phyloP scores from a whole-genome alignment of 495 filamentous ascomycete species.

The Penicillium samsonianum region DNA sequence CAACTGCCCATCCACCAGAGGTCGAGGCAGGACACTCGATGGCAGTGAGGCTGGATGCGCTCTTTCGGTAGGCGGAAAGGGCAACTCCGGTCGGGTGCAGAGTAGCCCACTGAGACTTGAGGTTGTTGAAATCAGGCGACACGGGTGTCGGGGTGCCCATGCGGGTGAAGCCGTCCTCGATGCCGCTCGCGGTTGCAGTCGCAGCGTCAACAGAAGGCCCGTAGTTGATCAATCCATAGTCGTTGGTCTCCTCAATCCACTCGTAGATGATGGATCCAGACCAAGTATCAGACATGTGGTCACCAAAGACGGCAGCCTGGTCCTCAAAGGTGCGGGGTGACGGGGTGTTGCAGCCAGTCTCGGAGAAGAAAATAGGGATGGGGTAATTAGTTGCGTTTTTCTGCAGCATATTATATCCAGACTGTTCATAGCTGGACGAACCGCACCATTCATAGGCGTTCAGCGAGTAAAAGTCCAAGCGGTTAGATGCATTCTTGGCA shows the following conservation, averaged over 20 bases:
- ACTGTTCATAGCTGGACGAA: conserved; percentile 60
- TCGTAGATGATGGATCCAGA: conserved; percentile 86
- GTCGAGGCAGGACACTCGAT: conserved; percentile 73
- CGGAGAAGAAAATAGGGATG: conserved; percentile 83
- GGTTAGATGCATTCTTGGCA: conserved; percentile 64
- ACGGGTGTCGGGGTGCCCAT: conserved; percentile 74
- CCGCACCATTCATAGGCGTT: conserved; percentile 91
- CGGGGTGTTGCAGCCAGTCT: conserved; percentile 73
- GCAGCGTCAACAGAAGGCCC: conserved; percentile 43
- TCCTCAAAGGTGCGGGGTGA: conserved; percentile 73
- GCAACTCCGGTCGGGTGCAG: conserved; percentile 67
- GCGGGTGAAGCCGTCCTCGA: conserved; percentile 67
- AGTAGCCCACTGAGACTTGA: conserved; percentile 75
- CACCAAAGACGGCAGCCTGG: conserved; percentile 73
- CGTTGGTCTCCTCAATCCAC: conserved; percentile 84
- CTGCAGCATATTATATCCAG: conserved; percentile 71
- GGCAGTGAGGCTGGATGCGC: conserved; percentile 51
- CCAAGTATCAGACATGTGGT: conserved; percentile 72
- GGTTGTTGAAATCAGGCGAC: conserved; percentile 73
- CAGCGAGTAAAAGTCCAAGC: conserved; percentile 79
- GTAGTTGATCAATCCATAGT: conserved; percentile 84
- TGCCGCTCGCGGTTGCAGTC: conserved; percentile 46
- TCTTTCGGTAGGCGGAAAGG: conserved; percentile 62
- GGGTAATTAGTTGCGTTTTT: conserved; percentile 58
- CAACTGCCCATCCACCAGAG: conserved; percentile 66